A percentile compares a stretch with the other conserved stretches of the same genome.
These are phyloP conservation scores for Paragyromitra xinjiangensis DNA, from an alignment of 495 filamentous ascomycete genomes.

Conservation along the genomic window DNA sequence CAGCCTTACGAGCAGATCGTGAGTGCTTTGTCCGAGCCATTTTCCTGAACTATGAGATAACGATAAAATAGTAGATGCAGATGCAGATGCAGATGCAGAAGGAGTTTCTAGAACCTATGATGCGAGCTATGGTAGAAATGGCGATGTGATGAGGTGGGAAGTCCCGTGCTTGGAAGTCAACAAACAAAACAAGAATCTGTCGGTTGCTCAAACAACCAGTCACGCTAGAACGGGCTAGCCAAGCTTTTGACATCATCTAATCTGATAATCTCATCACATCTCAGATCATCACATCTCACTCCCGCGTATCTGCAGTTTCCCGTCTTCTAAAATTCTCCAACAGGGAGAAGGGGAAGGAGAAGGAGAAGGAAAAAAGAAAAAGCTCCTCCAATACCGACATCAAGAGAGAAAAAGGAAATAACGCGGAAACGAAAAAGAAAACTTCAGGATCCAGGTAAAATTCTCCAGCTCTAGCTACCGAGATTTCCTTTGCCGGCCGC, in stretches of 20 bases:
- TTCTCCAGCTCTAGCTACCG: not conserved
- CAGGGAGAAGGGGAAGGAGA: not conserved
- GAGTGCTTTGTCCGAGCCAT: constrained; percentile 12
- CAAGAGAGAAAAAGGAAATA: not conserved
- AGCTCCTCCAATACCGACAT: not conserved
- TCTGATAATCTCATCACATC: constrained; percentile 22
- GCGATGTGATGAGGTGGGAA: constrained; percentile 1
- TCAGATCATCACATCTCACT: constrained; percentile 11
- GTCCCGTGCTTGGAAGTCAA: constrained; percentile 9
- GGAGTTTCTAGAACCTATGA: not conserved
- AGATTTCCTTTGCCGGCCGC: not conserved
- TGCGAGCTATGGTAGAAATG: not conserved
- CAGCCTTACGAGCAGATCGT: constrained; percentile 7
- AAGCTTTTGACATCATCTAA: constrained; percentile 26
- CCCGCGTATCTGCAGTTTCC: not conserved
- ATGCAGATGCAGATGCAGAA: not conserved
- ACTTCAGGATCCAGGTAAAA: not conserved
- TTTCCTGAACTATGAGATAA: not conserved
- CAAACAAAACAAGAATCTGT: constrained; percentile 27
- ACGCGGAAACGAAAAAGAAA: not conserved
- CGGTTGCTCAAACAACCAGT: constrained; percentile 30
- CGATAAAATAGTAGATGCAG: not conserved
- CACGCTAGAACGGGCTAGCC: not conserved
- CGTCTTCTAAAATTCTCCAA: not conserved
- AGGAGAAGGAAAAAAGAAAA: not conserved